Evolutionary conservation across 2,329 filamentous ascomycete species (phyloP).

Genomic region (Claviceps sp.): DNA sequence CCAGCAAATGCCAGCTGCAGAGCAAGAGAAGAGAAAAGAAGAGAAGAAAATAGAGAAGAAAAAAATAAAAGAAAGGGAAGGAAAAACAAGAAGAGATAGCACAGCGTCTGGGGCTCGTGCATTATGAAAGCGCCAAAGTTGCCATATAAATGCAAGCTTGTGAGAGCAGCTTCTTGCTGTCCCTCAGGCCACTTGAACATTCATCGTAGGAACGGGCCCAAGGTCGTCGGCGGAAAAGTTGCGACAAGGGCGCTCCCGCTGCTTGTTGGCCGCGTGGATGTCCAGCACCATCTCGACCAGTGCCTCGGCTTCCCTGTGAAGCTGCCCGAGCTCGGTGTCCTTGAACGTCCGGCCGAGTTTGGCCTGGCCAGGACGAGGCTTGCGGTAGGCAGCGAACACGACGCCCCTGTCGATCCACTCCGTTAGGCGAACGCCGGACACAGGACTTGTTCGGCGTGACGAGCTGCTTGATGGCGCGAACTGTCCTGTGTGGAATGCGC

Average conservation of each 20-base stretch:
- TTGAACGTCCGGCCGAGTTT: constrained; percentile 21
- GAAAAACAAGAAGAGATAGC: not conserved
- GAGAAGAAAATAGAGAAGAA: not conserved
- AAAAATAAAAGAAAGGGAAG: constrained; percentile 1
- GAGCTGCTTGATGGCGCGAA: constrained; percentile 16
- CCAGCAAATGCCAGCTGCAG: not conserved
- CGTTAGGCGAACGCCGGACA: constrained; percentile 12
- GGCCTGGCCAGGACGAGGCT: constrained; percentile 26
- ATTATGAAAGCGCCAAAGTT: too few relatives aligned
- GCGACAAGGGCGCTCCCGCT: constrained; percentile 16
- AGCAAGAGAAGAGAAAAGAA: not conserved
- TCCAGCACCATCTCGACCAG: constrained; percentile 40
- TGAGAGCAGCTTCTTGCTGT: too few relatives aligned
- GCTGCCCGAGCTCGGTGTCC: constrained; percentile 28
- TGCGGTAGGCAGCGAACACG: constrained; percentile 42
- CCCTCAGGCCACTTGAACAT: constrained; percentile 5
- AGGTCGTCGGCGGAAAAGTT: constrained; percentile 21
- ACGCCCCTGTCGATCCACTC: constrained; percentile 34
- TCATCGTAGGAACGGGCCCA: constrained; percentile 23
- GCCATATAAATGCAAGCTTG: too few relatives aligned
- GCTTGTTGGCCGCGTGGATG: constrained; percentile 28
- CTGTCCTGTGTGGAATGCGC: constrained; percentile 36
- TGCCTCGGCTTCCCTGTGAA: constrained; percentile 36
- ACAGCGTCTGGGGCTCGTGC: too few relatives aligned
- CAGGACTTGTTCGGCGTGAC: constrained; percentile 13